These are phyloP conservation scores for Eutrema yunnanense DNA, from an alignment of 345 rosid genomes.

Conservation along the genomic window DNA sequence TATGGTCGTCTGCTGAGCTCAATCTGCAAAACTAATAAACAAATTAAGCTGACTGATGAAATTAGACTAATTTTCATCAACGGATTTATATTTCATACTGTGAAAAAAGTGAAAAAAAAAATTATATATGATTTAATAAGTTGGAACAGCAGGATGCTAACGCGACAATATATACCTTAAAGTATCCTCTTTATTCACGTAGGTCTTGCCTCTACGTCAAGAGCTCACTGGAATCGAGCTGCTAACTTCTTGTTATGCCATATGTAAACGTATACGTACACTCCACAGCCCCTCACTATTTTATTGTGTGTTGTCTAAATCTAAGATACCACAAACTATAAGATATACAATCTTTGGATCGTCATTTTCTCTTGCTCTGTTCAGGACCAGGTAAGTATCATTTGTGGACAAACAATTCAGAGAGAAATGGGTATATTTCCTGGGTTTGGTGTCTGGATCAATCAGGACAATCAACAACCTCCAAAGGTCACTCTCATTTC, in stretches of 20 bases:
- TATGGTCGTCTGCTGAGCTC: not conserved
- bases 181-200: not conserved
- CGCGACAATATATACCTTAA: not conserved
- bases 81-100: not conserved
- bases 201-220: not conserved
- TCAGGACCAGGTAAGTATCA: not conserved
- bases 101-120: not conserved
- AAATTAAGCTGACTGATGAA: no score
- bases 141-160: not conserved
- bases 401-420: not conserved
- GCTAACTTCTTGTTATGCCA: not conserved
- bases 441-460: conserved; percentile 7
- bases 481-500: not conserved
- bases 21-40: not conserved
- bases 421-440: conserved; percentile 1
- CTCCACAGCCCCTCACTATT: not conserved
- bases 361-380: not conserved
- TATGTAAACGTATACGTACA: not conserved
- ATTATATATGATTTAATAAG: not conserved
- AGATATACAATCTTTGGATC: not conserved
- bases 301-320: not conserved
- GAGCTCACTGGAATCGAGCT: conserved; percentile 8
- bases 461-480: not conserved
- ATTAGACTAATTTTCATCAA: no score
- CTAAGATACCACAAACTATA: not conserved